Base-by-base conservation (phyloP, 345 rosid genomes). In the Dipteronia sinensis region DNA sequence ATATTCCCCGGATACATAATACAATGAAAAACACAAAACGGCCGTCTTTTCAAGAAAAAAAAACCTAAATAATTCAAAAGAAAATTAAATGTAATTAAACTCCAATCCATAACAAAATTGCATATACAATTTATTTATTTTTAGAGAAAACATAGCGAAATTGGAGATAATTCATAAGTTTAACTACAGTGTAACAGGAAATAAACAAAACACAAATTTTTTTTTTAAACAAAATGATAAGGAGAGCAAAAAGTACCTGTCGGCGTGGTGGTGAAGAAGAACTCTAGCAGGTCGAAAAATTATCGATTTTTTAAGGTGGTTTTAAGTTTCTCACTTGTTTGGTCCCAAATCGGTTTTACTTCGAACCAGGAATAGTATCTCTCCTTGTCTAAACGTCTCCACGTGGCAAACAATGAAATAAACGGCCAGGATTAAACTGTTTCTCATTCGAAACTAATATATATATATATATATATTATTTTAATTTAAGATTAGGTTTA, bases 321-420 rank as follows among this genome's bases (percentile, higher is more conserved):
- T 59, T 53, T 59, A 22, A 59, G 27, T 20, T 59, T 2, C 22
- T n/a, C 6, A 10, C 20, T 20, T 22, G 64, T 46, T 46, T 59
- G 64, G 27, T 20, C 64, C 10, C 64, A n/a, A 22, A 11, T 19
- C 0, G 27, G 64, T 59, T 22, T 56, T 17, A n/a, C 11, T 56
- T 59, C 63, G 64, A 59, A 59, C 64, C 64, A n/a, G 64, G 58
- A 59, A 59, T 59, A 59, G 64, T 8, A 59, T 59, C 64, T 59
- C 58, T 53, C n/a, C 3, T 1, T 1, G 1, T n/a, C 25, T 59
- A 59, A 20, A 4, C 8, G n/a, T 15, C 58, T 59, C 64, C 64
- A 59, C 64, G 64, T 59, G 64, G 64, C 27, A 22, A 8, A 20
- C 3, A 59, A n/a, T 10, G 3, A 10, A 59, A 59, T 59, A 59